Percentiles rank a stretch among this genome's conserved stretches.
phyloP scores from a whole-genome alignment of 108 stramenopile species.

The Skeletonema tropicum region DNA sequence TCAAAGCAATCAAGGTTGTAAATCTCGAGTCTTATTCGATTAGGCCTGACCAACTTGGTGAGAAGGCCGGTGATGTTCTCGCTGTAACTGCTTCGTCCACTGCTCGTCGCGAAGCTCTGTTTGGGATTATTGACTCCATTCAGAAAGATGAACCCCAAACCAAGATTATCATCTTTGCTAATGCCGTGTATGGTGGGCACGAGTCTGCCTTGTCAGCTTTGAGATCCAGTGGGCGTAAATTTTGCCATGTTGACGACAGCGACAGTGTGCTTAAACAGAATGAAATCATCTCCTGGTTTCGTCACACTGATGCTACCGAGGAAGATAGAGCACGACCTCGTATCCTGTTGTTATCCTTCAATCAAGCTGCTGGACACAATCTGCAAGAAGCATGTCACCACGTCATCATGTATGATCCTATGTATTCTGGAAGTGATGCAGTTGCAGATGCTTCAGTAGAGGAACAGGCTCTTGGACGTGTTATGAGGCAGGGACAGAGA shows the following conservation, averaged over 20 bases:
- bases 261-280: slow-evolving; percentile 37
- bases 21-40: slow-evolving; percentile 33
- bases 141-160: slow-evolving; percentile 30
- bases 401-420: slow-evolving; percentile 45
- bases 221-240: slow-evolving; percentile 25
- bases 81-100: slow-evolving; percentile 26
- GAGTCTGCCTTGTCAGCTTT: slow-evolving; percentile 25
- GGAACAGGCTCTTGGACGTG: slow-evolving; percentile 45
- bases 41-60: slow-evolving; percentile 28
- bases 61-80: slow-evolving; percentile 28
- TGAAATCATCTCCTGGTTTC: slow-evolving; percentile 43
- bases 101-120: slow-evolving; percentile 22
- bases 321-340: slow-evolving; percentile 43
- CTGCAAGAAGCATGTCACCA: slow-evolving; percentile 42
- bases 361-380: slow-evolving; percentile 46
- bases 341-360: slow-evolving; percentile 39
- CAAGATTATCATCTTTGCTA: slow-evolving; percentile 43
- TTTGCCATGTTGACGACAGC: slow-evolving; percentile 34
- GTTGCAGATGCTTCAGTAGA: slow-evolving; percentile 42
- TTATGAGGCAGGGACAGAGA: slow-evolving; percentile 40
- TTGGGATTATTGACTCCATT: slow-evolving; percentile 35
- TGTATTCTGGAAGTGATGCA: slow-evolving; percentile 41
- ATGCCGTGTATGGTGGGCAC: slow-evolving; percentile 36
- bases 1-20: slow-evolving; percentile 23
- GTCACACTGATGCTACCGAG: slow-evolving; percentile 40